phyloP scores from a whole-genome alignment of 2,329 filamentous ascomycete genomes.

The Nemania abortiva region DNA sequence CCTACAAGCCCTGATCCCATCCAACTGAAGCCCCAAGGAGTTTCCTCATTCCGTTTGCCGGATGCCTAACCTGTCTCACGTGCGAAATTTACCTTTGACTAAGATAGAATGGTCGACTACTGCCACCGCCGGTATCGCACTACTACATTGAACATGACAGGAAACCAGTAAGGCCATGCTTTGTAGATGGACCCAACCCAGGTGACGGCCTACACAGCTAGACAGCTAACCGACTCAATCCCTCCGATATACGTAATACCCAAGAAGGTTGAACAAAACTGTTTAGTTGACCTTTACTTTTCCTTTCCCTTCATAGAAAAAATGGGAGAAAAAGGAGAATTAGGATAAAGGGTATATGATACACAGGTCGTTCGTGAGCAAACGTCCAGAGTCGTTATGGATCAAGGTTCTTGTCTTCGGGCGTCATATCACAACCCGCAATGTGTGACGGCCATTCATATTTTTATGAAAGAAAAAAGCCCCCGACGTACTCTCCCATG shows the following conservation, averaged over 20 bases:
- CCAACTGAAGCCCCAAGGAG: neutral
- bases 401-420: neutral
- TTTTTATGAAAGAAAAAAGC: constrained; percentile 3
- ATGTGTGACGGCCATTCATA: constrained; percentile 11
- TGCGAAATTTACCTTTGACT: no score
- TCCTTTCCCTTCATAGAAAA: neutral
- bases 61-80: neutral
- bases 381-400: neutral
- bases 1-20: neutral
- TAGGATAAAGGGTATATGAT: neutral
- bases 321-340: neutral
- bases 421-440: constrained; percentile 4
- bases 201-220: no score
- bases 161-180: no score
- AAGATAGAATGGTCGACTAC: no score
- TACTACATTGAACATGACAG: no score
- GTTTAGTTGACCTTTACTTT: neutral
- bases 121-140: no score
- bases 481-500: constrained; percentile 3
- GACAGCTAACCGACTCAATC: no score
- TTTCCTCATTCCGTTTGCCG: neutral
- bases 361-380: neutral
- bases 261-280: neutral
- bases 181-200: no score
- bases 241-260: neutral